Base-by-base conservation (phyloP, 805 yeast genomes). In the Candida taoyuanica region DNA sequence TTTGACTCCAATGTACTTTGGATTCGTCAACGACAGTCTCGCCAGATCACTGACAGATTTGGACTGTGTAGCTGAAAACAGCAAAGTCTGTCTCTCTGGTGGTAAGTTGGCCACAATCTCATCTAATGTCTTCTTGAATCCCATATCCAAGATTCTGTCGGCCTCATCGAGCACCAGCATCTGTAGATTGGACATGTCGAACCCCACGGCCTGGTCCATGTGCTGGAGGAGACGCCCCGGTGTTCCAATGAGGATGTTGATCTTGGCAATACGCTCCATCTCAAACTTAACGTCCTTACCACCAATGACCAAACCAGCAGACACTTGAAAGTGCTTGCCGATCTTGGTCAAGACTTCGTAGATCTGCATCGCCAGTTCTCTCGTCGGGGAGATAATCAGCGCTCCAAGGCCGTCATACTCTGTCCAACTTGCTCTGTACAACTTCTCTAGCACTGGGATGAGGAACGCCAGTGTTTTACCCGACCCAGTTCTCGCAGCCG, bases 401-500 rank as follows among this genome's bases (percentile, higher is more conserved):
- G 86, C 85, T 9, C 93, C 94, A 38, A 70, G 69, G 3, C 56
- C 53, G 5, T 70, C 56, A 27, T 50, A 43, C 28, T 56, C 56
- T 2, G 72, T 62, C 53, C 58, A 56, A 34, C 54, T 62, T 12
- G 57, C 52, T 78, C 73, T 18, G 38, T 55, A 44, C 3, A 88
- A 62, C 51, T 78, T 82, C 52, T 88, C 95, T 6, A 88, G 56
- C 1, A 85, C 73, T 0, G 98, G 98, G 9, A 93, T 71, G 7
- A 81, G 75, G 64, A 85, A 93, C 2, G 98, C 86, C 19, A 89
- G 58, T 0, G 98, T 93, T 59, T 93, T 93, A 28, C 98, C 98
- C 0, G 97, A 87, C 0, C 98, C 98, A 0, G 98, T 93, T 5
- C 85, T 95, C 0, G 97, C 95, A 56, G 94, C 97, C 4, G 87